Evolutionary conservation across 169 alveolate species (phyloP).

Genomic region (Plasmodium sp.): DNA sequence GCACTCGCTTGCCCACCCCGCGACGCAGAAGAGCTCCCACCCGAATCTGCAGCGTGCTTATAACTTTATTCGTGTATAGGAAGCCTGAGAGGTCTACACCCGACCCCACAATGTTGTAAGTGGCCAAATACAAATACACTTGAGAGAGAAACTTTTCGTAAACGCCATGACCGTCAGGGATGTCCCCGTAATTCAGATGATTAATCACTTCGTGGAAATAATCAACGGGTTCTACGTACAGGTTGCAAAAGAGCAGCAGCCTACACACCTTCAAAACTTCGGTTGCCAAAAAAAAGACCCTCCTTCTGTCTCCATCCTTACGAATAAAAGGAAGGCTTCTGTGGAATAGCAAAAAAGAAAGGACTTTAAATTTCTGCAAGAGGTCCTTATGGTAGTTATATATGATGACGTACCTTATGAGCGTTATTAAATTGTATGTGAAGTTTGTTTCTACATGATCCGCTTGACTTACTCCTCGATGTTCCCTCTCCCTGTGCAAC

Average conservation of each 20-base stretch:
- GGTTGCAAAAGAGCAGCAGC: constrained; percentile 26
- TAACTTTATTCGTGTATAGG: constrained; percentile 31
- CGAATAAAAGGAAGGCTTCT: constrained; percentile 40
- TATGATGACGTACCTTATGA: constrained; percentile 35
- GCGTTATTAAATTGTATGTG: constrained; percentile 30
- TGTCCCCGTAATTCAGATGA: not conserved
- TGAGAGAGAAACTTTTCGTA: constrained; percentile 43
- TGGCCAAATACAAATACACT: constrained; percentile 37
- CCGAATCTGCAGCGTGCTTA: constrained; percentile 24
- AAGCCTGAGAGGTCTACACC: constrained; percentile 42
- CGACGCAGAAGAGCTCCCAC: not conserved
- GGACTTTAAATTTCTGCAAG: constrained; percentile 29
- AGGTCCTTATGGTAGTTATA: constrained; percentile 48
- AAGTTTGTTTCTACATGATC: constrained; percentile 21
- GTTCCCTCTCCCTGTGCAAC: constrained; percentile 8
- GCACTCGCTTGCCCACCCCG: not conserved
- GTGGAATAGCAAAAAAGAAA: constrained; percentile 36
- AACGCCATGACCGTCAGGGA: not conserved
- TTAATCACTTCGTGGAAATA: constrained; percentile 63
- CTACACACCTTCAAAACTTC: constrained; percentile 32
- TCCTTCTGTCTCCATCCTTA: not conserved
- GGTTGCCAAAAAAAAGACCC: not conserved
- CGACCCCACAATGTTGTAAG: not conserved
- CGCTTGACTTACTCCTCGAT: not conserved
- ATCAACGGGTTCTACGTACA: constrained; percentile 64